Evolutionary conservation across 169 alveolate species (phyloP).

Genomic region (Pseudocohnilembus persalinus): DNA sequence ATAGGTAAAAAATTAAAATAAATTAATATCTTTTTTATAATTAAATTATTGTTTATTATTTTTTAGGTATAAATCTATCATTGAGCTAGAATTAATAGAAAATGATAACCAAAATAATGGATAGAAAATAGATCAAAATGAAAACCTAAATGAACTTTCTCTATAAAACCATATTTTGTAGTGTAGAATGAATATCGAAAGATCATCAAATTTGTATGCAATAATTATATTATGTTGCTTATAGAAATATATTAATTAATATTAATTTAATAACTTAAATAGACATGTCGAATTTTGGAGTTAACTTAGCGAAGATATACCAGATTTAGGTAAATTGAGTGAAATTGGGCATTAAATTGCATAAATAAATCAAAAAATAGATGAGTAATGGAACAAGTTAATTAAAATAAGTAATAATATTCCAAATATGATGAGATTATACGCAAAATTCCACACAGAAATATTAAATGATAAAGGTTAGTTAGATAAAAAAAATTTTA

Average conservation of each 20-base stretch:
- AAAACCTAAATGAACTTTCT: constrained; percentile 19
- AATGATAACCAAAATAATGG: not conserved
- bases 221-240: too few species aligned
- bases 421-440: constrained; percentile 23
- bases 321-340: constrained; percentile 30
- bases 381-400: constrained; percentile 17
- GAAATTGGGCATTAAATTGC: constrained; percentile 15
- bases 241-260: too few species aligned
- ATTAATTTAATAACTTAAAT: too few species aligned
- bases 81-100: constrained; percentile 14
- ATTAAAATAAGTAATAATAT: constrained; percentile 1
- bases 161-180: constrained; percentile 12
- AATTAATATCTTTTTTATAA: not conserved
- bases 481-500: too few species aligned
- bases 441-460: constrained; percentile 14
- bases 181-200: constrained; percentile 17
- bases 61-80: constrained; percentile 14
- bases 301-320: constrained; percentile 20
- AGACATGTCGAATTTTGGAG: constrained; percentile 25
- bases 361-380: not conserved
- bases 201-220: constrained; percentile 2
- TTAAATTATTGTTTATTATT: not conserved
- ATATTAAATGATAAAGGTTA: constrained; percentile 22
- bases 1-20: constrained; percentile 1
- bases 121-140: constrained; percentile 16